Percentiles rank a stretch among this genome's conserved stretches.
Evolutionary conservation across 1,284 basidiomycete genomes (phyloP).

Genomic region (Marasmius tenuissimus): DNA sequence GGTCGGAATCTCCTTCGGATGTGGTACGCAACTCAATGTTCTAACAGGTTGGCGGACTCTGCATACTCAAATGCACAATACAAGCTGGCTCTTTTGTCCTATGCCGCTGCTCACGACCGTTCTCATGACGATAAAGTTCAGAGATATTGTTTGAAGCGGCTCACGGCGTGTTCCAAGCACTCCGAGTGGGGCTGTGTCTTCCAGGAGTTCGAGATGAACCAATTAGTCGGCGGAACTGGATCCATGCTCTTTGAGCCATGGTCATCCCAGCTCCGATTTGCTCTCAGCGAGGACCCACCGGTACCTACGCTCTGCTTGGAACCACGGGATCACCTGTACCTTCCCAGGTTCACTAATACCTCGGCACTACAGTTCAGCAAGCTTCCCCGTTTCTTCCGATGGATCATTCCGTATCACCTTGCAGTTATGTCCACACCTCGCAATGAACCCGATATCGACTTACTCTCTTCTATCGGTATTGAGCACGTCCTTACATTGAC

Average conservation of each 20-base stretch:
- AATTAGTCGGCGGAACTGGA: slow-evolving; percentile 34
- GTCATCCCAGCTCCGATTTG: slow-evolving; percentile 34
- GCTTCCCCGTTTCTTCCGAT: slow-evolving; percentile 59
- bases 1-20: not conserved
- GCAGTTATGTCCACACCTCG: slow-evolving; percentile 63
- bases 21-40: not conserved
- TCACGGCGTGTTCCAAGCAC: slow-evolving; percentile 40
- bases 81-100: slow-evolving; percentile 59
- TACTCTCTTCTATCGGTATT: slow-evolving; percentile 51
- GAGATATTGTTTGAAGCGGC: slow-evolving; percentile 44
- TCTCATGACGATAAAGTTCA: slow-evolving; percentile 34
- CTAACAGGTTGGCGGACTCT: slow-evolving; percentile 44
- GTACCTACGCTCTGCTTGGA: slow-evolving; percentile 40
- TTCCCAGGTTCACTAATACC: slow-evolving; percentile 25
- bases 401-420: slow-evolving; percentile 57
- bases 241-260: slow-evolving; percentile 40
- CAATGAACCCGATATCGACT: slow-evolving; percentile 46
- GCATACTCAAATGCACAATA: slow-evolving; percentile 29
- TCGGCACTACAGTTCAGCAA: slow-evolving; percentile 27
- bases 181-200: slow-evolving; percentile 56
- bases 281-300: slow-evolving; percentile 28
- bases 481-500: slow-evolving; percentile 60
- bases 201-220: slow-evolving; percentile 37
- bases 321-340: slow-evolving; percentile 40
- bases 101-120: slow-evolving; percentile 44